Conservation (phyloP, 495 filamentous ascomycete genomes). For the Hypoxylon cercidicola region DNA sequence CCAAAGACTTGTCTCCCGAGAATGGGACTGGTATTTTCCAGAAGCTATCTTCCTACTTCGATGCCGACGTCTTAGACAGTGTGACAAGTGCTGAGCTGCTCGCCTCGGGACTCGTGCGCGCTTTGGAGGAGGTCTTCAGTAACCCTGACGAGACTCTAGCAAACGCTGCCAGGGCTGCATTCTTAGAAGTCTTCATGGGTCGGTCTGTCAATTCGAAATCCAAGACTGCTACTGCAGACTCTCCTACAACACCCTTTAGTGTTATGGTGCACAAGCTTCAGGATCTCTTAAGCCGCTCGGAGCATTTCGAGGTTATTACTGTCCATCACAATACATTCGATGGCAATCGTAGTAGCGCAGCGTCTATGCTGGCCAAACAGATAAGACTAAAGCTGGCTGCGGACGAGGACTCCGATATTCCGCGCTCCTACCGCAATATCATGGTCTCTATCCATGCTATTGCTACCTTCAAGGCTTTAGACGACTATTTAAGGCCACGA, state of each 20-base stretch:
- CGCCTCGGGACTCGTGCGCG: constrained; percentile 86
- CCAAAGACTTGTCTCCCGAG: constrained; percentile 52
- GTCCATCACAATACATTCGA: constrained; percentile 94
- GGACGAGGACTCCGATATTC: constrained; percentile 90
- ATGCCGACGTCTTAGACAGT: constrained; percentile 84
- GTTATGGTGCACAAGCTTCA: constrained; percentile 93
- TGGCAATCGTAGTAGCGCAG: constrained; percentile 88
- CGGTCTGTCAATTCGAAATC: constrained; percentile 69
- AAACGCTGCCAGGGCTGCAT: constrained; percentile 77
- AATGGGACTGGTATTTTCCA: constrained; percentile 74
- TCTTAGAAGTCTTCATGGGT: constrained; percentile 95
- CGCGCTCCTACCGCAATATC: constrained; percentile 84
- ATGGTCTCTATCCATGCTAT: constrained; percentile 99
- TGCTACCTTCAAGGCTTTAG: constrained; percentile 95
- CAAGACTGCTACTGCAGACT: constrained; percentile 69
- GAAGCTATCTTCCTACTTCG: constrained; percentile 85
- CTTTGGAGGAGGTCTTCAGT: constrained; percentile 83
- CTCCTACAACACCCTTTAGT: constrained; percentile 85
- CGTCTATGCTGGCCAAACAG: constrained; percentile 97
- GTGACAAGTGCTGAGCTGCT: constrained; percentile 97
- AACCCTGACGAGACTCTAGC: constrained; percentile 67
- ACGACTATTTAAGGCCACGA: constrained; percentile 93
- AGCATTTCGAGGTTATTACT: constrained; percentile 97
- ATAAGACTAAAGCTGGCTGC: constrained; percentile 88
- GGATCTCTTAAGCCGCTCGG: constrained; percentile 92